Evolutionary conservation across 169 alveolate species (phyloP), one percentile per base, ranked within the genome.

Genomic region (Plasmodium malariae): DNA sequence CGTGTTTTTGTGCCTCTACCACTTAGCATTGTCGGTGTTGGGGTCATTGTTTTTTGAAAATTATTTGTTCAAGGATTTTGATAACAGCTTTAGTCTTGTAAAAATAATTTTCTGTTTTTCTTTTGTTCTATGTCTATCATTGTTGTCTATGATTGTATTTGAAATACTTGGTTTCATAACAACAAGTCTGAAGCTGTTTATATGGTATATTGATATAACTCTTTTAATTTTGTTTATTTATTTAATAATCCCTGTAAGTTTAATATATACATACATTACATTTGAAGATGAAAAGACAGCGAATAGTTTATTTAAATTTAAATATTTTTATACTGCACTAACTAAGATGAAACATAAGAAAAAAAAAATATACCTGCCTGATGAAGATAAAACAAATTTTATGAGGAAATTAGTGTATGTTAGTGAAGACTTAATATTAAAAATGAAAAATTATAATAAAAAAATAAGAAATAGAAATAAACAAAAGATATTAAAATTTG

Each of bases 191-290:
- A 60, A 76, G 65, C 34, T 76, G 9, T 76, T 76, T 54, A 62
- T 76, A 28, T 76, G 89, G 89, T 76, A 76, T 67, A 76, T 76
- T 7, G 89, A 76, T 68, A 76, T 76, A 48, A 55, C 76, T 43
- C 60, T 51, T 67, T 24, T 76, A 40, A 57, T 76, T n/a, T 51
- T 76, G n/a, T 76, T 76, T 67, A 76, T 76, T 17, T 76, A 76
- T 28, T 17, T 76, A 19, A 62, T 76, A n/a, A 76, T 76, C 17
- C 89, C 89, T 12, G 45, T 62, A 32, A 76, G 89, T 26, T 24
- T 76, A 24, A 76, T 76, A 24, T 76, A 76, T 51, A 76, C 89
- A 34, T 76, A 76, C 45, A 68, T 76, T 28, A 76, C 89, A 14
- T 76, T 62, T 36, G 89, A 76, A 34, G 89, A 76, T 59, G 89